Conservation (phyloP, 2,329 filamentous ascomycete species). For the Phaeoacremonium minimum region DNA sequence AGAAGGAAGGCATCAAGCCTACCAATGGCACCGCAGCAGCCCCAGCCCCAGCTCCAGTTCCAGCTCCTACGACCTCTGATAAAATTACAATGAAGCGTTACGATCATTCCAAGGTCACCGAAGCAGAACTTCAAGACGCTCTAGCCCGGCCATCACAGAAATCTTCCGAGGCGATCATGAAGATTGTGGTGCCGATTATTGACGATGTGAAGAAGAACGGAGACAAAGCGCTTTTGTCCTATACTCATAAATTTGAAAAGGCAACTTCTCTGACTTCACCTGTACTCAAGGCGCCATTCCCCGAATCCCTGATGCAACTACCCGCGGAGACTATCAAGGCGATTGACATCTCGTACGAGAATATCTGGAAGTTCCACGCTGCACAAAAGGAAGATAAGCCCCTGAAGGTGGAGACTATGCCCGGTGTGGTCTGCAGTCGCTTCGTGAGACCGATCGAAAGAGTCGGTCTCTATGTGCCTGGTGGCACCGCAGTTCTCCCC, state of each 20-base stretch:
- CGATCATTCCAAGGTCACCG: constrained; percentile 60
- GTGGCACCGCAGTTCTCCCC: constrained; percentile 93
- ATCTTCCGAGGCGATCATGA: constrained; percentile 90
- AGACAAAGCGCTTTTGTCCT: constrained; percentile 83
- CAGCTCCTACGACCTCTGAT: constrained; percentile 20
- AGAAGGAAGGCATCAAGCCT: constrained; percentile 67
- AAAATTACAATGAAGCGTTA: constrained; percentile 82
- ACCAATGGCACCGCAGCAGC: constrained; percentile 27
- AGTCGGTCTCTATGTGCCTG: constrained; percentile 94
- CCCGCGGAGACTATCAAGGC: constrained; percentile 79
- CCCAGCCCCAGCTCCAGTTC: constrained; percentile 19
- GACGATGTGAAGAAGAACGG: constrained; percentile 78
- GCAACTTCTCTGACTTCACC: constrained; percentile 86
- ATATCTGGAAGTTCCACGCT: constrained; percentile 90
- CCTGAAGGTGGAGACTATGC: constrained; percentile 92
- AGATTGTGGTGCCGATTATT: constrained; percentile 88
- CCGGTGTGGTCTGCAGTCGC: constrained; percentile 88
- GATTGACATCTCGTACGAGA: constrained; percentile 92
- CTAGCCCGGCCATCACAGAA: constrained; percentile 89
- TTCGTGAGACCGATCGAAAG: constrained; percentile 90
- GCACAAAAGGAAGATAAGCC: constrained; percentile 83
- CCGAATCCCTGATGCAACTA: constrained; percentile 78
- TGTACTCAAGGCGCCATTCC: constrained; percentile 86
- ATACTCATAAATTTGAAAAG: constrained; percentile 98
- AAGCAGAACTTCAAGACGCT: constrained; percentile 64